Evolutionary conservation across 2,329 filamentous ascomycete species (phyloP).

Genomic region (Colletotrichum sansevieriae): DNA sequence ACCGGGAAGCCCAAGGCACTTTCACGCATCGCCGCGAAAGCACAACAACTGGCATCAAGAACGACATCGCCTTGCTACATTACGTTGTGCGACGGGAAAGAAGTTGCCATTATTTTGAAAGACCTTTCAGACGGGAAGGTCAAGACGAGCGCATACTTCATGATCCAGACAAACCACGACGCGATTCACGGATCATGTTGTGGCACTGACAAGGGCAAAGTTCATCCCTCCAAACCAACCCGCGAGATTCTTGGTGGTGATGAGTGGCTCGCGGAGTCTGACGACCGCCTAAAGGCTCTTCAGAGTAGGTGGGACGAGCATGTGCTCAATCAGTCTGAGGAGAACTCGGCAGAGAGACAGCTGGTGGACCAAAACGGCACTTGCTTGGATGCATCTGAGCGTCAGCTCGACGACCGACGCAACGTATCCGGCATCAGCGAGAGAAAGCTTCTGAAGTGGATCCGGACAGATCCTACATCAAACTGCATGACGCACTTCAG

Average conservation of each 20-base stretch:
- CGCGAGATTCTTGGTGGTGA: conserved; percentile 42
- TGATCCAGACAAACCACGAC: conserved; percentile 70
- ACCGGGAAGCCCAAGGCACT: background rate
- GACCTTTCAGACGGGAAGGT: conserved; percentile 61
- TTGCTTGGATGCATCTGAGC: conserved; percentile 42
- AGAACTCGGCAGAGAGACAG: background rate
- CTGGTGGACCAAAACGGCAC: conserved; percentile 13
- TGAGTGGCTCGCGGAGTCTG: conserved; percentile 48
- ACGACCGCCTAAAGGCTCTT: conserved; percentile 14
- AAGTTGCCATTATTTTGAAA: conserved; percentile 67
- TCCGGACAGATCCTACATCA: conserved; percentile 63
- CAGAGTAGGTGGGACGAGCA: conserved; percentile 36
- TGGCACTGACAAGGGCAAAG: background rate
- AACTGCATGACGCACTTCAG: conserved; percentile 72
- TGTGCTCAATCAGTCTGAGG: conserved; percentile 14
- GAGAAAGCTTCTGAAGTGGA: conserved; percentile 59
- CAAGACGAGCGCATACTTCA: conserved; percentile 62
- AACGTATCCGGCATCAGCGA: conserved; percentile 44
- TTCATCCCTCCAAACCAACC: background rate
- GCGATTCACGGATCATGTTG: conserved; percentile 38
- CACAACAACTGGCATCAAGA: conserved; percentile 49
- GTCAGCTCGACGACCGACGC: conserved; percentile 13
- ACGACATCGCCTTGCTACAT: conserved; percentile 69
- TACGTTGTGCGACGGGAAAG: conserved; percentile 63
- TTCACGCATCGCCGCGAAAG: background rate